A percentile compares a stretch with the other conserved stretches of the same genome.
Evolutionary conservation across 192 early-diverging fungal genomes (phyloP).

Genomic region (Coemansia sp.): DNA sequence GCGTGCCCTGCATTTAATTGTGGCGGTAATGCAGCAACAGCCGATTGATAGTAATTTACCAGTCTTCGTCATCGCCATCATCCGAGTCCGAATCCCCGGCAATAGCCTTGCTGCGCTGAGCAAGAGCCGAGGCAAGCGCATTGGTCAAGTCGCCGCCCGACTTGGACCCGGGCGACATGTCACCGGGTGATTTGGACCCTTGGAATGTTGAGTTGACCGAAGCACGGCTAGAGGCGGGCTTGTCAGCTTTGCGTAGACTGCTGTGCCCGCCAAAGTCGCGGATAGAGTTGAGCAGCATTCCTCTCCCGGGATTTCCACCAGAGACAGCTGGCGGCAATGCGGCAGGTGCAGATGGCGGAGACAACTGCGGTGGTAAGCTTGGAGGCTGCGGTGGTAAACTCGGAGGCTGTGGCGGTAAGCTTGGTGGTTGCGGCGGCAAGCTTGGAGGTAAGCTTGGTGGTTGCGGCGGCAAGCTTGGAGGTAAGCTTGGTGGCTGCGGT

Average conservation of each 20-base stretch:
- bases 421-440: slow-evolving; percentile 11
- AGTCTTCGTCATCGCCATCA: slow-evolving; percentile 51
- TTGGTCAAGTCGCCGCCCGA: slow-evolving; percentile 49
- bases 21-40: slow-evolving; percentile 3
- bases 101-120: slow-evolving; percentile 52
- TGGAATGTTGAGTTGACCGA: slow-evolving; percentile 20
- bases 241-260: slow-evolving; percentile 39
- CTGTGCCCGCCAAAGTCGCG: slow-evolving; percentile 42
- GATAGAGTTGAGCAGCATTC: slow-evolving; percentile 42
- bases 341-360: slow-evolving; percentile 8
- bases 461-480: slow-evolving; percentile 13
- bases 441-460: slow-evolving; percentile 19
- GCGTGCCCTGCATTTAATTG: slow-evolving; percentile 1
- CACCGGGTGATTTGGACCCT: slow-evolving; percentile 37
- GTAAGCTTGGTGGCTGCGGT: slow-evolving; percentile 12
- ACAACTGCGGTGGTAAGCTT: slow-evolving; percentile 6
- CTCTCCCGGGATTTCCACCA: slow-evolving; percentile 26
- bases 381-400: slow-evolving; percentile 10
- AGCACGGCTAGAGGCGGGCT: slow-evolving; percentile 21
- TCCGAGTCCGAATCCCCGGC: slow-evolving; percentile 55
- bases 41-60: slow-evolving; percentile 13
- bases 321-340: slow-evolving; percentile 12
- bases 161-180: slow-evolving; percentile 41
- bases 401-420: slow-evolving; percentile 13
- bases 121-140: slow-evolving; percentile 49